Base-by-base conservation (phyloP, 768 basidiomycete genomes). In the Dacryopinax primogenitus region DNA sequence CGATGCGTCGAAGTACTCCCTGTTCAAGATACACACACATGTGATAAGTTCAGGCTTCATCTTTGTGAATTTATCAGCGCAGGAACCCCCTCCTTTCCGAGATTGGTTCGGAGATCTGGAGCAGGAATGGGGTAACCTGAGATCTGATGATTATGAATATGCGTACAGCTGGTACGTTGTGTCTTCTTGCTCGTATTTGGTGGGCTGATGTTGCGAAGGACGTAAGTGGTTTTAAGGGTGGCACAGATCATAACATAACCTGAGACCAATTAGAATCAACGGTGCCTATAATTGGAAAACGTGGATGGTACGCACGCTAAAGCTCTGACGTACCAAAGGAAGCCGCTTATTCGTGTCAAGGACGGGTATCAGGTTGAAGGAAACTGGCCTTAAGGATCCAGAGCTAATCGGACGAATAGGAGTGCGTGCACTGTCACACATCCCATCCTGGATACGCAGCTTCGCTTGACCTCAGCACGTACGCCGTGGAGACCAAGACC, bases 341-440 rank as follows among this genome's bases (percentile, higher is more conserved):
- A 11, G 37, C 37, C 26, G 26, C 51, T 58, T 9, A 58, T 32
- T 9, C 18, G 23, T 44, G 51, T 4, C 51, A 58, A 58, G 51
- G 51, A 58, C 18, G 51, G 51, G 3, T 58, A 58, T 30, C 51
- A 58, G 51, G 51, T 58, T 58, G 13, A 58, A 58, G 51, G 51
- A 30, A 32, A 30, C 6, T 58, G 51, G 51, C 51, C 51, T 58
- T 58, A 11, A 21, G 13, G 51, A 32, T 7, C 26, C 23, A 4
- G 30, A 58, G 51, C 26, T 58, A 58, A 58, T 58, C 26, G 26
- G 13, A 7, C 9, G 4, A 58, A 58, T 18, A 58, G 51, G 63
- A 64, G 21, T 64, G 63, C 33, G 35, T 39, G 35, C 63, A 64
- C 26, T 64, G 63, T 30, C 63, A 64, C 18, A 64, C 41, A 6